Percentiles rank a stretch among this genome's conserved stretches.
phyloP scores from a whole-genome alignment of 257 asterid genomes.

The Rehmannia glutinosa region DNA sequence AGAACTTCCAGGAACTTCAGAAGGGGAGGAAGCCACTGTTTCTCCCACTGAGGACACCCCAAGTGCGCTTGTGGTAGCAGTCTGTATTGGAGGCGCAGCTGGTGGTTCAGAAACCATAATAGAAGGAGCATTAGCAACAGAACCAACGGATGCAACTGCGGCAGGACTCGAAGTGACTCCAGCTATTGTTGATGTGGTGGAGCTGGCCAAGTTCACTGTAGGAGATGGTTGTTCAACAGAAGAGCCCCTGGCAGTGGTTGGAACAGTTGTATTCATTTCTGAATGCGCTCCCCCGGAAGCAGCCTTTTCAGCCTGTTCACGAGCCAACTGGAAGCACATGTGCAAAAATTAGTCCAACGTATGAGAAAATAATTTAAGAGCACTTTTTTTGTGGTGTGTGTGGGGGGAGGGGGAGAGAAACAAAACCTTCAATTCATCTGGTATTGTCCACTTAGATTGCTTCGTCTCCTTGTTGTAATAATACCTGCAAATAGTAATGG shows the following conservation, averaged over 20 bases:
- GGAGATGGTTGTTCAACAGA: slow-evolving; percentile 49
- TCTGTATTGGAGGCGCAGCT: slow-evolving; percentile 38
- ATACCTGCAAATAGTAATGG: slow-evolving; percentile 47
- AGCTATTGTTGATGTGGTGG: slow-evolving; percentile 38
- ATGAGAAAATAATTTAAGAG: slow-evolving; percentile 4
- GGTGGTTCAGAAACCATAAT: slow-evolving; percentile 48
- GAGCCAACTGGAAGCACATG: slow-evolving; percentile 67
- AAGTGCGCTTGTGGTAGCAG: slow-evolving; percentile 31
- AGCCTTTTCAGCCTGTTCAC: slow-evolving; percentile 79
- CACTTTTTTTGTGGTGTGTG: too few relatives aligned
- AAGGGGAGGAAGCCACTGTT: slow-evolving; percentile 42
- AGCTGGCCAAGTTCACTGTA: slow-evolving; percentile 36
- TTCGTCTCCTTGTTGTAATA: slow-evolving; percentile 95
- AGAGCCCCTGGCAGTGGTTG: slow-evolving; percentile 34
- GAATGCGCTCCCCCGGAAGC: slow-evolving; percentile 49
- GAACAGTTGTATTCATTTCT: slow-evolving; percentile 31
- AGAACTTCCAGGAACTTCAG: slow-evolving; percentile 37
- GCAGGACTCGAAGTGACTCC: slow-evolving; percentile 53
- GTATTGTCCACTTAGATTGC: slow-evolving; percentile 94
- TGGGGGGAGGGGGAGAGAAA: too few relatives aligned
- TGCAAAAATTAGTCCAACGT: slow-evolving; percentile 27
- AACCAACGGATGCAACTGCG: slow-evolving; percentile 45
- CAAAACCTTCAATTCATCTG: slow-evolving; percentile 88
- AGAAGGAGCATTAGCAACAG: slow-evolving; percentile 47
- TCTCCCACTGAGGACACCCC: slow-evolving; percentile 43